Evolutionary conservation across 2,329 filamentous ascomycete species (phyloP).

Genomic region (Trichoderma koningiopsis): DNA sequence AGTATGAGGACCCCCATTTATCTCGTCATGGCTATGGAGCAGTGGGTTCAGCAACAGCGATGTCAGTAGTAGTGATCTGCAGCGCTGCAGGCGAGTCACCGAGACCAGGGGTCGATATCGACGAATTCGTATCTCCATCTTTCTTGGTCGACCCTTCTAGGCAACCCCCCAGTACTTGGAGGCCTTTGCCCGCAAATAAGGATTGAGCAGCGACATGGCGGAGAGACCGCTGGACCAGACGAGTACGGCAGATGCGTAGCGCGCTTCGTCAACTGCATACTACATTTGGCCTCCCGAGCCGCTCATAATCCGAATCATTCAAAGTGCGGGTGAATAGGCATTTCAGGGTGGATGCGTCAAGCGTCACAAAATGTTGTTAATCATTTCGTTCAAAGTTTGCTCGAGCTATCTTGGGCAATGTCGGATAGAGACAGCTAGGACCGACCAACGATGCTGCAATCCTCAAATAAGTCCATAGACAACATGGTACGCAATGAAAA

Average conservation of each 20-base stretch:
- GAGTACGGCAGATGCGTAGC: neutral
- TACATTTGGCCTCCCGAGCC: neutral
- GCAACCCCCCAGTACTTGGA: neutral
- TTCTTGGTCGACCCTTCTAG: constrained; percentile 1
- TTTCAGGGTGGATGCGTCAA: neutral
- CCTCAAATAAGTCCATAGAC: too few relatives aligned
- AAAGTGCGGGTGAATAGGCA: neutral
- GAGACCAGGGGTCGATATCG: constrained; percentile 11
- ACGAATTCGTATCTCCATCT: constrained; percentile 17
- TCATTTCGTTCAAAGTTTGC: neutral
- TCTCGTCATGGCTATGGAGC: neutral
- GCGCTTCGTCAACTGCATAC: neutral
- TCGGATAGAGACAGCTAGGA: neutral
- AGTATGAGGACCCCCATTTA: neutral
- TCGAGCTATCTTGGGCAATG: neutral
- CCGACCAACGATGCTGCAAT: neutral
- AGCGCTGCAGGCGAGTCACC: constrained; percentile 18
- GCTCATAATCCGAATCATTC: neutral
- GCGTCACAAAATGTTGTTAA: neutral
- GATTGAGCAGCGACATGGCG: constrained; percentile 20
- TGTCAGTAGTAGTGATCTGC: constrained; percentile 18
- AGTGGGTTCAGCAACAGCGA: neutral
- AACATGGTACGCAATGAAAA: neutral
- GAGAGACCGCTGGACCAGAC: neutral
- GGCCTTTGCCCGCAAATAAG: constrained; percentile 20